phyloP scores from a whole-genome alignment of 225 moss, liverwort and hornwort species.

The Rhytidiadelphus loreus region DNA sequence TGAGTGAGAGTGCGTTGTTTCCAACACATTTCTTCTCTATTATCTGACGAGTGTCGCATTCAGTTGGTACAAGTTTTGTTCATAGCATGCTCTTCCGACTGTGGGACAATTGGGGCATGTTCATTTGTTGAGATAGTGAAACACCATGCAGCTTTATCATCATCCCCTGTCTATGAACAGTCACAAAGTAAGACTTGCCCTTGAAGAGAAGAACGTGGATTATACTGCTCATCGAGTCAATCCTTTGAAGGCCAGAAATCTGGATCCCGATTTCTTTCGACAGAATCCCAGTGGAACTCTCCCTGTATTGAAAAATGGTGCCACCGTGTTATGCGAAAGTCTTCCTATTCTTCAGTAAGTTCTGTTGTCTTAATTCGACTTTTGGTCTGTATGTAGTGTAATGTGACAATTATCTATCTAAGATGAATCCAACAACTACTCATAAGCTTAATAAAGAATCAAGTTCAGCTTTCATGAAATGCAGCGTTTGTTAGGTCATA shows the following conservation, averaged over 20 bases:
- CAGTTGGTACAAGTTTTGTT: not conserved
- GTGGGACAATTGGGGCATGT: slow-evolving; percentile 4
- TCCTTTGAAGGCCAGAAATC: slow-evolving; percentile 56
- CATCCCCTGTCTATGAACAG: slow-evolving; percentile 67
- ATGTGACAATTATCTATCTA: not conserved
- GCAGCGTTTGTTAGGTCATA: not conserved
- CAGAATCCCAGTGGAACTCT: slow-evolving; percentile 52
- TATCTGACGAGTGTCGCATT: not conserved
- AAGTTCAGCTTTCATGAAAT: not conserved
- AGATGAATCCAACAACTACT: not conserved
- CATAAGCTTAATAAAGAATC: not conserved
- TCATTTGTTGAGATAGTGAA: slow-evolving; percentile 13
- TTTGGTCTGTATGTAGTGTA: not conserved
- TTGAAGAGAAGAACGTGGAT: slow-evolving; percentile 57
- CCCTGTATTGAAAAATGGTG: slow-evolving; percentile 49
- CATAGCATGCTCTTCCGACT: slow-evolving; percentile 8
- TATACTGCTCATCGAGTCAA: slow-evolving; percentile 56
- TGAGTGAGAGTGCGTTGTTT: not conserved
- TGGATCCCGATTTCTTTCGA: slow-evolving; percentile 67
- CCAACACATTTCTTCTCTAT: not conserved
- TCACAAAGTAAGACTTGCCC: slow-evolving; percentile 61
- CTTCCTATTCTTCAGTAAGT: slow-evolving; percentile 64
- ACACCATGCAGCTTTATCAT: slow-evolving; percentile 63
- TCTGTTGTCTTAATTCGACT: not conserved
- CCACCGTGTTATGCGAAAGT: slow-evolving; percentile 35